phyloP scores from a whole-genome alignment of 345 rosid genomes.

The Hirschfeldia incana region DNA sequence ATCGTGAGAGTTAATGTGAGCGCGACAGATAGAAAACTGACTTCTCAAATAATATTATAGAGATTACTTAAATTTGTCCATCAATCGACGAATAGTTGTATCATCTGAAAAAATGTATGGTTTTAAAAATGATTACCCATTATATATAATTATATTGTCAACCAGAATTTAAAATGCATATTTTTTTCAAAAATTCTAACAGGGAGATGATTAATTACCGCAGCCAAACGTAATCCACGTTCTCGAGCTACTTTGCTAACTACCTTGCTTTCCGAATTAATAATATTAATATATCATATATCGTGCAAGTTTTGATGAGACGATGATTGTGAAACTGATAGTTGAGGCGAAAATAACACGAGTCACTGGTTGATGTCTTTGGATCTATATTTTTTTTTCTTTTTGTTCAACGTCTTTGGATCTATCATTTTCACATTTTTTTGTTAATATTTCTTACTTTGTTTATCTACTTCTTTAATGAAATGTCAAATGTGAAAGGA shows the following conservation, averaged over 20 bases:
- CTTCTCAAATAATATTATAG: too few species aligned
- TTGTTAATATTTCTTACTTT: not conserved
- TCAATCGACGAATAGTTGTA: not conserved
- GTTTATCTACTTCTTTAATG: not conserved
- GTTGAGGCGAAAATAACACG: not conserved
- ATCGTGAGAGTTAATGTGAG: too few species aligned
- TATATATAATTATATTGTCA: not conserved
- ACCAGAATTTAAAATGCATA: not conserved
- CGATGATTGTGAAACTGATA: not conserved
- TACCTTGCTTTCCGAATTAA: not conserved
- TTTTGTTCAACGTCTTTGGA: not conserved
- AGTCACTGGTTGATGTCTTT: not conserved
- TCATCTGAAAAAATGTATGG: not conserved
- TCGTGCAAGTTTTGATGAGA: not conserved
- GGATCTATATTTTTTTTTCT: not conserved
- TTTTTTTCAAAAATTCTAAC: not conserved
- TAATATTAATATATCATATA: not conserved
- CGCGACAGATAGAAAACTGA: too few species aligned
- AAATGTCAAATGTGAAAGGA: not conserved
- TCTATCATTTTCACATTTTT: not conserved
- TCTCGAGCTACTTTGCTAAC: not conserved
- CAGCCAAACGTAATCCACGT: not conserved
- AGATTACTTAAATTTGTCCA: too few species aligned
- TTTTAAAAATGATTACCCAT: too few species aligned
- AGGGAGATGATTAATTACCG: not conserved